phyloP scores from a whole-genome alignment of 352 stramenopile species.

The Pythium coloratum region DNA sequence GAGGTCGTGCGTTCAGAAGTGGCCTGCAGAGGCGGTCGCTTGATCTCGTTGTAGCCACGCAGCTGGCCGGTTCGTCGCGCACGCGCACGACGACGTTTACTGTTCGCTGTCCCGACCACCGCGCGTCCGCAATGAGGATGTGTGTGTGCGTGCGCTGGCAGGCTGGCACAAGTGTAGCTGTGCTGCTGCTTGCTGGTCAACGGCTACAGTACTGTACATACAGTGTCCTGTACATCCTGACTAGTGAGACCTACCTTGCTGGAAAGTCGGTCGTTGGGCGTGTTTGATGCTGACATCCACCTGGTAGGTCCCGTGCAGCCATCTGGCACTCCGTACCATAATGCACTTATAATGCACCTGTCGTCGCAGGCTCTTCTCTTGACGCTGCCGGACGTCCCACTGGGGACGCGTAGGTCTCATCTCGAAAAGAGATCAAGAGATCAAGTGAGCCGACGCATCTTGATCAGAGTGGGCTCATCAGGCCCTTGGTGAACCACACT shows the following conservation, averaged over 20 bases:
- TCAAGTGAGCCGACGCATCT: not conserved
- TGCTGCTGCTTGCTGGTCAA: not conserved
- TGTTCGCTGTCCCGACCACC: not conserved
- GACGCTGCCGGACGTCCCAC: conserved; percentile 1
- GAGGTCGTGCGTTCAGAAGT: conserved; percentile 1
- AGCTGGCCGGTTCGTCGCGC: conserved; percentile 14
- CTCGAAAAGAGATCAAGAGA: conserved; percentile 6
- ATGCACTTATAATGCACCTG: not conserved
- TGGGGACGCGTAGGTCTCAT: not conserved
- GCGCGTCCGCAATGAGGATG: not conserved
- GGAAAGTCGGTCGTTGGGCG: not conserved
- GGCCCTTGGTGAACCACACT: not conserved
- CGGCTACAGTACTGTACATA: too few species aligned
- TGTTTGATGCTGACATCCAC: conserved; percentile 18
- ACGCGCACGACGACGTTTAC: not conserved
- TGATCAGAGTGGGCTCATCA: conserved; percentile 1
- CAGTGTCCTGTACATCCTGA: too few species aligned
- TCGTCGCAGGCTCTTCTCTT: not conserved
- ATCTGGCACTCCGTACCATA: conserved; percentile 25
- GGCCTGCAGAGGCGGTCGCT: not conserved
- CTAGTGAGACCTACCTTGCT: not conserved
- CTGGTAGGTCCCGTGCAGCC: conserved; percentile 31
- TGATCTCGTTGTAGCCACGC: conserved; percentile 15
- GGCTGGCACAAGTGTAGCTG: not conserved
- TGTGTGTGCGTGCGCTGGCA: not conserved